Base-by-base conservation (phyloP, 345 rosid species). In the Aquilaria sinensis region DNA sequence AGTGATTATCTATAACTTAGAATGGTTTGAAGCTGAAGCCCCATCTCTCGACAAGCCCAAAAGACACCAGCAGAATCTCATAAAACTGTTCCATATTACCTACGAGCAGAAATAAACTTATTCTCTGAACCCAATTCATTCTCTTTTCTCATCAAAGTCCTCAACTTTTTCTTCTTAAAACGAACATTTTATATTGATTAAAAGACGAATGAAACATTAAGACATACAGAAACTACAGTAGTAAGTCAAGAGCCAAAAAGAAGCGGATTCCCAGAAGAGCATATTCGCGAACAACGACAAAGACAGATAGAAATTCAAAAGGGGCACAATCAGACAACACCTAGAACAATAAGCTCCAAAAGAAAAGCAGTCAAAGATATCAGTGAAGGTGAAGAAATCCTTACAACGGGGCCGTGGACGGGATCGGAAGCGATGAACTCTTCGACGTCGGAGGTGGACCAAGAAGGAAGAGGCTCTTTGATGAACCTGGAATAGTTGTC, bases 341-440 rank as follows among this genome's bases (percentile, higher is more conserved):
- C 23, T 16, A 16, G 23, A 16, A 16, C 23, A 37, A 10, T 12
- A 2, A 49, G 50, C 50, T 1, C 34, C n/a, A 34, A 3, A 37
- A 1, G n/a, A 31, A 68, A 30, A 53, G 31, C 16, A 51, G 52
- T 7, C 23, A 31, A 56, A 55, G n/a, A 11, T 0, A 30, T 11
- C 11, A 31, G 61, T 50, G 65, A 6, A 1, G 58, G 52, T 47
- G 41, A 49, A 53, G 45, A 29, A 10, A 54, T 12, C 2, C 53
- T 73, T 86, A 93, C 99, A 56, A 78, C 56, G 70, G 95, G 89
- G 73, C 97, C 99, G 61, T 88, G 78, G 45, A 79, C 67, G 16
- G 92, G 89, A 85, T 93, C 99, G 49, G 96, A 79, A 54, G 92
- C 92, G 10, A 93, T 85, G 82, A 93, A 93, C 2, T 84, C 83